Conservation (phyloP, 345 rosid genomes). For the Durio zibethinus region DNA sequence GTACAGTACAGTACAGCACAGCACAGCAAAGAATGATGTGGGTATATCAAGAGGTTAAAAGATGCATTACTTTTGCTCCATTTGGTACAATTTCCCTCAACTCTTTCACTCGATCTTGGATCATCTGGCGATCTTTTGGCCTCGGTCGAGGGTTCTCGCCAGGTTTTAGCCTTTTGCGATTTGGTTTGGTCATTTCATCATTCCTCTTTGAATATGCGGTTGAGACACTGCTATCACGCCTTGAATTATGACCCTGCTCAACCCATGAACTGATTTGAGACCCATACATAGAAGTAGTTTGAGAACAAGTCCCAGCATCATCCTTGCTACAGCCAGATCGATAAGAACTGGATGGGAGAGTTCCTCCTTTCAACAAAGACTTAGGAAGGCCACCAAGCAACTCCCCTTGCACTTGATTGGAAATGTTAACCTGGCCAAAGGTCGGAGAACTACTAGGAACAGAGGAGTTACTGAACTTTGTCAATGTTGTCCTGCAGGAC, state of each 20-base stretch:
- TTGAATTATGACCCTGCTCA: slow-evolving; percentile 57
- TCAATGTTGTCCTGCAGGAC: slow-evolving; percentile 69
- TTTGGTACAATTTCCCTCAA: slow-evolving; percentile 94
- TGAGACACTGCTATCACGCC: slow-evolving; percentile 50
- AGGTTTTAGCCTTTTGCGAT: slow-evolving; percentile 80
- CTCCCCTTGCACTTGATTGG: slow-evolving; percentile 39
- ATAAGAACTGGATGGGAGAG: slow-evolving; percentile 37
- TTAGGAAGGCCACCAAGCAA: slow-evolving; percentile 36
- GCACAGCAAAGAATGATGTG: not conserved
- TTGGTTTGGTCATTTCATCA: slow-evolving; percentile 56
- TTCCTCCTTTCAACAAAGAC: slow-evolving; percentile 35
- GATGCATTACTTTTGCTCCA: slow-evolving; percentile 72
- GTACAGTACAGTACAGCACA: not conserved
- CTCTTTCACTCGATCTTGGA: slow-evolving; percentile 98
- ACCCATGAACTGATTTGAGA: slow-evolving; percentile 91
- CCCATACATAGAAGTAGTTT: slow-evolving; percentile 48
- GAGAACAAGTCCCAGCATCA: slow-evolving; percentile 44
- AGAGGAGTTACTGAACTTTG: slow-evolving; percentile 59
- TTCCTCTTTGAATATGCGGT: slow-evolving; percentile 67
- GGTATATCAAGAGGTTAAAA: slow-evolving; percentile 1
- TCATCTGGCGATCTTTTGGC: slow-evolving; percentile 99
- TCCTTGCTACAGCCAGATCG: slow-evolving; percentile 45
- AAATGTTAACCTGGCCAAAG: slow-evolving; percentile 25
- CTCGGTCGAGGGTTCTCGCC: slow-evolving; percentile 96
- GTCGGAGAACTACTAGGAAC: slow-evolving; percentile 42